Evolutionary conservation across 768 basidiomycete species (phyloP).

Genomic region (Rossbeevera mucosa): DNA sequence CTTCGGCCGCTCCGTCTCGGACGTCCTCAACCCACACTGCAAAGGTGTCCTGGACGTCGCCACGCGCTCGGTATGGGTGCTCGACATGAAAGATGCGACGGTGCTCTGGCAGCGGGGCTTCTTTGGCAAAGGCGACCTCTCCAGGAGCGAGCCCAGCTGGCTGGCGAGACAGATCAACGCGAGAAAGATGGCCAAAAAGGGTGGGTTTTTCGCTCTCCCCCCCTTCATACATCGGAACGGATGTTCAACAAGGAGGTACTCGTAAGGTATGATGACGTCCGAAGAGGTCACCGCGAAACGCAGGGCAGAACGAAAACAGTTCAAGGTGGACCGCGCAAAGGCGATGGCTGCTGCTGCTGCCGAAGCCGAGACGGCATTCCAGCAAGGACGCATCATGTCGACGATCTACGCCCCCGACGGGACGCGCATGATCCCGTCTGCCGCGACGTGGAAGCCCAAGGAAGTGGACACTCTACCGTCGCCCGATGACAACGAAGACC

Average conservation of each 20-base stretch:
- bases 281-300: constrained; percentile 90
- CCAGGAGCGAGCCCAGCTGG: constrained; percentile 95
- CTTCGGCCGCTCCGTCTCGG: constrained; percentile 54
- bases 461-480: constrained; percentile 14
- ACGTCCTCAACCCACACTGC: constrained; percentile 66
- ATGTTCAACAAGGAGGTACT: not conserved
- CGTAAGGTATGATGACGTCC: constrained; percentile 51
- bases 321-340: constrained; percentile 87
- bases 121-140: constrained; percentile 95
- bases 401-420: constrained; percentile 51
- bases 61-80: constrained; percentile 88
- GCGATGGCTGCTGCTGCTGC: constrained; percentile 81
- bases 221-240: not conserved
- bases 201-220: constrained; percentile 31
- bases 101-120: constrained; percentile 88
- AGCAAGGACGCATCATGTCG: constrained; percentile 61
- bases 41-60: constrained; percentile 71
- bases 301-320: constrained; percentile 82
- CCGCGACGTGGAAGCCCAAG: constrained; percentile 71
- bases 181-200: constrained; percentile 47
- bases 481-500: constrained; percentile 4
- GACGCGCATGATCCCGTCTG: constrained; percentile 59
- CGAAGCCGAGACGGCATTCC: constrained; percentile 75
- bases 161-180: constrained; percentile 70
- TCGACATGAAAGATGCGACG: constrained; percentile 54